These are phyloP conservation scores for Trichophyton mentagrophytes DNA, from an alignment of 2,329 filamentous ascomycete species.

Conservation along the genomic window DNA sequence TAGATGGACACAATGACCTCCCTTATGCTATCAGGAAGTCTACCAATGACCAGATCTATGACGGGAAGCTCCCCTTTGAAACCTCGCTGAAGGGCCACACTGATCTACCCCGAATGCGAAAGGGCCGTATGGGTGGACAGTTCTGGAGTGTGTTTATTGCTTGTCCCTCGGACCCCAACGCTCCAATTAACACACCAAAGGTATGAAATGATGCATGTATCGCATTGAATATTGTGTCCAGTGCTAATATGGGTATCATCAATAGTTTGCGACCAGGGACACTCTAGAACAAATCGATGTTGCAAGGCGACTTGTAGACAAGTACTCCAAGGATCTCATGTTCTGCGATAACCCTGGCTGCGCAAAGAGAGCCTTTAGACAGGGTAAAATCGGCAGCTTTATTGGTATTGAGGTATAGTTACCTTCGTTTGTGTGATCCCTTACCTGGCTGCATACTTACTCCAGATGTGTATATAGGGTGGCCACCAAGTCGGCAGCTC, in stretches of 20 bases:
- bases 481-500: slow-evolving; percentile 20
- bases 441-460: background rate
- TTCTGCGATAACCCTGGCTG: slow-evolving; percentile 16
- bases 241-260: background rate
- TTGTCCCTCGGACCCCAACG: slow-evolving; percentile 13
- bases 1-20: slow-evolving; percentile 26
- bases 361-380: slow-evolving; percentile 15
- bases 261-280: slow-evolving; percentile 15
- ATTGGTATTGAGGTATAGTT: slow-evolving; percentile 17
- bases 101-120: slow-evolving; percentile 18
- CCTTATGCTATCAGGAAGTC: slow-evolving; percentile 20
- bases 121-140: slow-evolving; percentile 21
- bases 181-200: slow-evolving; percentile 13
- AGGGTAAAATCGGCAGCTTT: slow-evolving; percentile 16
- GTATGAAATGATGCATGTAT: slow-evolving; percentile 6
- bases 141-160: slow-evolving; percentile 24
- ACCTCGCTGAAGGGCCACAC: slow-evolving; percentile 17
- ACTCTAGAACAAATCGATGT: slow-evolving; percentile 22
- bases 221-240: background rate
- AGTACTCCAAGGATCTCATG: slow-evolving; percentile 16
- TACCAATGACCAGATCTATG: slow-evolving; percentile 20
- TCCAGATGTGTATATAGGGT: slow-evolving; percentile 12
- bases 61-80: slow-evolving; percentile 14
- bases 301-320: slow-evolving; percentile 15
- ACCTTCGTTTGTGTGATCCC: background rate